Percentiles rank a stretch among this genome's conserved stretches.
Conservation (phyloP, 345 rosid genomes). For the Erucastrum elatum region DNA sequence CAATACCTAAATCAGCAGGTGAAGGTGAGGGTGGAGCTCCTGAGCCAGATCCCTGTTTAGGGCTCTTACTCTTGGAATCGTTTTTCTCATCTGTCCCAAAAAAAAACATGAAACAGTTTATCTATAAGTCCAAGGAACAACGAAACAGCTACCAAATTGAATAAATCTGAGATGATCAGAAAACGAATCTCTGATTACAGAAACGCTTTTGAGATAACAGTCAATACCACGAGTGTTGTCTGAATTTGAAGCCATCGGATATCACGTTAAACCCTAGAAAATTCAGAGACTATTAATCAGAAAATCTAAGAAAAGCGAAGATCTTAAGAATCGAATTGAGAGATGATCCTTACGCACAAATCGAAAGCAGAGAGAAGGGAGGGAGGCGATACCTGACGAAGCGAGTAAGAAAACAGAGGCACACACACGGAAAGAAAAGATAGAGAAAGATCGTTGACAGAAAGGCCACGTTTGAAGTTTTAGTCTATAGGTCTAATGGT, state of each 20-base stretch:
- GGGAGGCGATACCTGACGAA: conserved; percentile 26
- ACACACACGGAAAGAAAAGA: background rate
- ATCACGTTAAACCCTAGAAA: conserved; percentile 25
- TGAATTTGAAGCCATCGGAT: conserved; percentile 60
- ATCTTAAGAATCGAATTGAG: background rate
- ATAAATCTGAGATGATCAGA: background rate
- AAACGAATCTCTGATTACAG: conserved; percentile 18
- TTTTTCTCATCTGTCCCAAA: conserved; percentile 53
- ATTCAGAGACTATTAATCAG: background rate
- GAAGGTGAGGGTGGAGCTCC: conserved; percentile 47
- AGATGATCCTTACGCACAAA: background rate
- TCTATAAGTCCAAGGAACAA: background rate
- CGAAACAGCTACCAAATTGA: background rate
- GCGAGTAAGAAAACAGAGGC: conserved; percentile 7
- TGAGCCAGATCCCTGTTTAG: conserved; percentile 35
- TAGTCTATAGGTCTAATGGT: background rate
- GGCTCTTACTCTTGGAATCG: conserved; percentile 40
- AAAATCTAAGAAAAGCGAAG: background rate
- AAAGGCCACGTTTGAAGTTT: background rate
- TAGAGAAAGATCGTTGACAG: background rate
- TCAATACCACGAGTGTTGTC: conserved; percentile 50
- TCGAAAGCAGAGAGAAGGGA: conserved; percentile 1
- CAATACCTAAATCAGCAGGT: conserved; percentile 42
- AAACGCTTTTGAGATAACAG: background rate
- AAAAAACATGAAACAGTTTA: background rate